These are phyloP conservation scores for Fraxinus platypoda DNA, from an alignment of 305 asterid genomes.

Conservation along the genomic window DNA sequence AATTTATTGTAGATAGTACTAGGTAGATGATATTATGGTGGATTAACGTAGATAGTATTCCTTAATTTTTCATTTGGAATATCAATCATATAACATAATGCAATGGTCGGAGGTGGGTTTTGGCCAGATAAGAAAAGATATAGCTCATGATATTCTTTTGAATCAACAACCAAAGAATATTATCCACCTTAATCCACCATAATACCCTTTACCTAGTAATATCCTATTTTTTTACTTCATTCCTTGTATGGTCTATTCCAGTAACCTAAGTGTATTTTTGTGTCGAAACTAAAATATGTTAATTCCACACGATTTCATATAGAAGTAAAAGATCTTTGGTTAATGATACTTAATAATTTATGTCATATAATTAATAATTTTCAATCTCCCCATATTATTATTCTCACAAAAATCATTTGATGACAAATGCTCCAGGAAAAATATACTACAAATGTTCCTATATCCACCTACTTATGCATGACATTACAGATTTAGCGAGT, in stretches of 20 bases:
- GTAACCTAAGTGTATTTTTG: neutral
- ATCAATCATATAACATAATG: neutral
- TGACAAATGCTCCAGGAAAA: neutral
- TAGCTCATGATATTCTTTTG: neutral
- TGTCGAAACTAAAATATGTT: neutral
- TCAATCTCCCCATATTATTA: neutral
- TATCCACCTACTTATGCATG: neutral
- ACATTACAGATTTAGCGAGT: neutral
- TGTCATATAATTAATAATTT: neutral
- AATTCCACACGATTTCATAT: neutral
- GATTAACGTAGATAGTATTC: neutral
- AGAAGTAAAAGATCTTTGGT: neutral
- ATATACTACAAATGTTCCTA: neutral
- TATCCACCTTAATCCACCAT: neutral
- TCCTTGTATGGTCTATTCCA: neutral
- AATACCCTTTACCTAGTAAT: neutral
- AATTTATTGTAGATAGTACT: neutral
- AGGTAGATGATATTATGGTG: neutral
- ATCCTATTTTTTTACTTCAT: neutral
- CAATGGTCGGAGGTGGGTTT: neutral
- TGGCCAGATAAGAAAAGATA: neutral
- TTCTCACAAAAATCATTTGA: neutral
- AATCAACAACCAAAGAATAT: neutral
- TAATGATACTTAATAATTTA: neutral
- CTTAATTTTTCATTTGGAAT: neutral